These are phyloP conservation scores for Aspergillus carbonarius DNA, from an alignment of 2,329 filamentous ascomycete genomes.

Conservation along the genomic window DNA sequence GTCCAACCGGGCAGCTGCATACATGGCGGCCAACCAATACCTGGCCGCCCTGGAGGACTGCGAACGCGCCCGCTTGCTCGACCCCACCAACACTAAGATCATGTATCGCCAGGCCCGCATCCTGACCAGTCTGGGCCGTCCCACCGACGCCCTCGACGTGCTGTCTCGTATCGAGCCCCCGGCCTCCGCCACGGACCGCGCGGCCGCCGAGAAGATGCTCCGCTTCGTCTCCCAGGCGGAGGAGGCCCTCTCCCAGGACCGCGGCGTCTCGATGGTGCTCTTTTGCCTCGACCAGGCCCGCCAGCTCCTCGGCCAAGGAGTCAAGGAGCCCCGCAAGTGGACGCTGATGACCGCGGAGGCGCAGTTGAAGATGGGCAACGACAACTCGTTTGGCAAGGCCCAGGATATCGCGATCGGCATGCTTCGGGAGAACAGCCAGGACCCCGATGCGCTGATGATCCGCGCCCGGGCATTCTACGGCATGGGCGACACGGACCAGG, in stretches of 20 bases:
- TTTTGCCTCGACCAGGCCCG: slow-evolving; percentile 91
- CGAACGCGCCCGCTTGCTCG: slow-evolving; percentile 74
- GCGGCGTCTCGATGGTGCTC: slow-evolving; percentile 84
- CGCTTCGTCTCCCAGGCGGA: slow-evolving; percentile 78
- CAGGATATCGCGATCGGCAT: slow-evolving; percentile 89
- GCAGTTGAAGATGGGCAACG: slow-evolving; percentile 86
- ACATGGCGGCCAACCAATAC: slow-evolving; percentile 83
- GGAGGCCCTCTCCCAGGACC: slow-evolving; percentile 70
- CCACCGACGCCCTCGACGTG: slow-evolving; percentile 80
- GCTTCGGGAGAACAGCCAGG: slow-evolving; percentile 80
- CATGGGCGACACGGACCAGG: slow-evolving; percentile 93
- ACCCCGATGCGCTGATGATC: slow-evolving; percentile 89
- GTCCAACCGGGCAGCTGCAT: slow-evolving; percentile 91
- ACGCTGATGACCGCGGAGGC: slow-evolving; percentile 88
- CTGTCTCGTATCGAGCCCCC: slow-evolving; percentile 77
- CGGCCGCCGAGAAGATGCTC: slow-evolving; percentile 79
- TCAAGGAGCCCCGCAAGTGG: slow-evolving; percentile 86
- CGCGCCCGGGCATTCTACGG: slow-evolving; percentile 84
- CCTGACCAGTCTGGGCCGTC: slow-evolving; percentile 81
- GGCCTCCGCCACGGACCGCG: slow-evolving; percentile 80
- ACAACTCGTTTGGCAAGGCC: slow-evolving; percentile 85
- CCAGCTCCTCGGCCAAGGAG: slow-evolving; percentile 71
- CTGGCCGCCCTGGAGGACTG: slow-evolving; percentile 82
- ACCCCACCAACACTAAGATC: slow-evolving; percentile 84
- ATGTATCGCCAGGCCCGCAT: slow-evolving; percentile 84